These are phyloP conservation scores for Ramularia collo-cygni DNA, from an alignment of 2,329 filamentous ascomycete genomes.

Conservation along the genomic window DNA sequence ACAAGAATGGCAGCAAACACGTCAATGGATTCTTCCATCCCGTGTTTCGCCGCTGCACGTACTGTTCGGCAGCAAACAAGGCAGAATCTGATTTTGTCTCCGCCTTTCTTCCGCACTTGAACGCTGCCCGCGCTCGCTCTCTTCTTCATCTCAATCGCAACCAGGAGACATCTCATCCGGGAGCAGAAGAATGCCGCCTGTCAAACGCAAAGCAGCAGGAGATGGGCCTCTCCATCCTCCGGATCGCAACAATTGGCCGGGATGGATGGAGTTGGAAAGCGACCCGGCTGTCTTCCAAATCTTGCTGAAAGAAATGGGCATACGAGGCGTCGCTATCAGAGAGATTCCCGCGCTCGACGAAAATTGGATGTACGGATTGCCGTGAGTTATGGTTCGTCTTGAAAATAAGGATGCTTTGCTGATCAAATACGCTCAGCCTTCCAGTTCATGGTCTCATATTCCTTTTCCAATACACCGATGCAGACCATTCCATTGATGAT, in stretches of 20 bases:
- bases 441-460: slow-evolving; percentile 85
- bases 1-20: slow-evolving; percentile 4
- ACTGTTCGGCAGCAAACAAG: neutral
- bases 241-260: slow-evolving; percentile 58
- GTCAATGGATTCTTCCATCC: too few species aligned
- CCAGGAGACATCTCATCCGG: neutral
- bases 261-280: slow-evolving; percentile 81
- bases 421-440: slow-evolving; percentile 45
- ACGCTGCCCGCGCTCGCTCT: neutral
- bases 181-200: slow-evolving; percentile 20
- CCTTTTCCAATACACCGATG: slow-evolving; percentile 60
- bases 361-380: slow-evolving; percentile 54
- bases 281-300: slow-evolving; percentile 86
- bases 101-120: slow-evolving; percentile 8
- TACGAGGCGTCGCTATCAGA: slow-evolving; percentile 31
- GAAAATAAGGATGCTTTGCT: slow-evolving; percentile 33
- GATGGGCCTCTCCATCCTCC: slow-evolving; percentile 23
- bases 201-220: slow-evolving; percentile 17
- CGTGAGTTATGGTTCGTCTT: slow-evolving; percentile 24
- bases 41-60: too few species aligned
- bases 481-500: slow-evolving; percentile 45
- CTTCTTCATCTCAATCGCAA: slow-evolving; percentile 42
- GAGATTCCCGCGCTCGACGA: slow-evolving; percentile 42
- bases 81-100: slow-evolving; percentile 11
- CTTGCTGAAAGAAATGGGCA: slow-evolving; percentile 73